Percentiles rank a stretch among this genome's conserved stretches.
Evolutionary conservation across 2,329 filamentous ascomycete genomes (phyloP).

Genomic region (Pseudogymnoascus sp.): DNA sequence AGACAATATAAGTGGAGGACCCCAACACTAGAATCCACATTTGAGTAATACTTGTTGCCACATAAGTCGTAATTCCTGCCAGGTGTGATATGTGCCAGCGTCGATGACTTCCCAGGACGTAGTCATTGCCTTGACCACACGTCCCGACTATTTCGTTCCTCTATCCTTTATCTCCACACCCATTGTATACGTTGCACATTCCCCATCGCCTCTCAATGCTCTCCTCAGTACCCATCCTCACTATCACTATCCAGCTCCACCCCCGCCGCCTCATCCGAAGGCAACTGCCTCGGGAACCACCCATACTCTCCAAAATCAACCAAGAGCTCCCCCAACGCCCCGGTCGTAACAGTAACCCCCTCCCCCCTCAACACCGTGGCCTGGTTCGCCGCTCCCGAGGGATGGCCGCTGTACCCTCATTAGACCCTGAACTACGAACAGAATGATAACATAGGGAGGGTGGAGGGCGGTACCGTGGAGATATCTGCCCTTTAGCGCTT

Average conservation of each 20-base stretch:
- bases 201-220: not conserved
- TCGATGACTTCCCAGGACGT: not conserved
- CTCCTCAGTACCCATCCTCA: conserved; percentile 17
- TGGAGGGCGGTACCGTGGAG: conserved; percentile 53
- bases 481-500: conserved; percentile 78
- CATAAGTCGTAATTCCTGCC: not conserved
- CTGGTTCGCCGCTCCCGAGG: conserved; percentile 29
- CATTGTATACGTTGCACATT: not conserved
- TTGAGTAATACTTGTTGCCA: conserved; percentile 5
- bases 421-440: not conserved
- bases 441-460: not conserved
- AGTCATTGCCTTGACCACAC: not conserved
- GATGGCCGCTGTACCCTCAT: conserved; percentile 21
- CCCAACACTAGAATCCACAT: conserved; percentile 6
- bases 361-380: conserved; percentile 29
- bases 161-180: not conserved
- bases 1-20: conserved; percentile 8
- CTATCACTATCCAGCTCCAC: conserved; percentile 31
- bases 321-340: conserved; percentile 27
- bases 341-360: conserved; percentile 28
- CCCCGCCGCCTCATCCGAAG: conserved; percentile 9
- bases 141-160: too few species aligned
- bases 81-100: not conserved
- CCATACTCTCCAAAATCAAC: conserved; percentile 30
- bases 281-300: conserved; percentile 34